Evolutionary conservation across 208 protist species (phyloP), one percentile per base, ranked within the genome.

Genomic region (Hexamita inflata): DNA sequence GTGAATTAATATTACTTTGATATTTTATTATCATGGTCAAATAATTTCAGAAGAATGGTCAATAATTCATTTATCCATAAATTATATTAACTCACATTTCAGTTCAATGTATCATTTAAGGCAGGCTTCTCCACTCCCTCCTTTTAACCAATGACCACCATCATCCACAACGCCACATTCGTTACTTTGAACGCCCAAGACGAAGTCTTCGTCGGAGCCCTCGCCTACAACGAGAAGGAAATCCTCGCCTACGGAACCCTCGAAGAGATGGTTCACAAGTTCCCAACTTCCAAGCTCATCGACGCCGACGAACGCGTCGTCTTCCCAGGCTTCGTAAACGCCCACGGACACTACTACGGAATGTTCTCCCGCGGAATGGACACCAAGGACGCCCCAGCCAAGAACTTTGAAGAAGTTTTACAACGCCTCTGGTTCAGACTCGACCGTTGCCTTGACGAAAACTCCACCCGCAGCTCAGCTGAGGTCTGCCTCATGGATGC

Each of bases 311-410:
- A 75, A 28, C 1, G 58, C 9, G 0, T 80, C 1, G 35, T 80
- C 28, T 61, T 80, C 0, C 77, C 77, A 19, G 41, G 59, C 9
- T 40, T 80, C 29, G 75, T 80, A 53, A 76, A 59, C 61, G 49
- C 76, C 29, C 77, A 80, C 40, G 60, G 32, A 13, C 77, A 80
- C 41, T 80, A 80, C 58, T 80, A 80, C 59, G 53, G 53, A 40
- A 70, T 80, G 75, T 80, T 76, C 59, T 80, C 75, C 38, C 77
- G 77, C 45, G 77, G 77, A 49, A 78, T 79, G 61, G 40, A 58
- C 32, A 11, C 75, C 1, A 59, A 68, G 13, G 77, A 60, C 30
- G 74, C 57, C 45, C 42, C 73, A 35, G 49, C 60, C 9, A 30
- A n/a, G 32, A 80, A 58, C 28, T 80, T 80, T 53, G 9, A 32